Percentiles rank a stretch among this genome's conserved stretches.
Conservation (phyloP, 441 rosid species). For the Biscutella auriculata region DNA sequence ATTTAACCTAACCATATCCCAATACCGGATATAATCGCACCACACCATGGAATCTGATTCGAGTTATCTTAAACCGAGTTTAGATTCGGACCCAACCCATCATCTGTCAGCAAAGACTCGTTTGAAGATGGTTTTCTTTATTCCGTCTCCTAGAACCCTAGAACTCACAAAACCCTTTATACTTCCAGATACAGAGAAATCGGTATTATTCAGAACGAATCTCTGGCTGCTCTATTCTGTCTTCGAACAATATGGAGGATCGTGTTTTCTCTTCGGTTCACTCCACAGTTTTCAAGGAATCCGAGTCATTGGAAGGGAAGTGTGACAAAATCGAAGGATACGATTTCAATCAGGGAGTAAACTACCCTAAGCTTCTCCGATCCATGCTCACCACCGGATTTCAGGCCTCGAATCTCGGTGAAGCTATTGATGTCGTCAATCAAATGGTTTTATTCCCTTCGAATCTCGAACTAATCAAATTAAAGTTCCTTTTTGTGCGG, state of each 20-base stretch:
- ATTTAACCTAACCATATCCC: not conserved
- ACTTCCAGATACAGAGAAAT: not conserved
- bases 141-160: slow-evolving; percentile 11
- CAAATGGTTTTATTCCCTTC: slow-evolving; percentile 41
- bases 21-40: not conserved
- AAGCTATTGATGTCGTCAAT: slow-evolving; percentile 62
- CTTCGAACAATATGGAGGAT: slow-evolving; percentile 8
- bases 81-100: slow-evolving; percentile 6
- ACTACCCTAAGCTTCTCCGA: slow-evolving; percentile 50
- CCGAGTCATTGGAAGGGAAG: slow-evolving; percentile 62
- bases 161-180: slow-evolving; percentile 2
- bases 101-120: slow-evolving; percentile 2
- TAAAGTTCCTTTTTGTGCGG: not conserved
- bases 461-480: not conserved
- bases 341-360: slow-evolving; percentile 69
- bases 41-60: not conserved
- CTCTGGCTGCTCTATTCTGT: not conserved
- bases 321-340: slow-evolving; percentile 61
- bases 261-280: slow-evolving; percentile 40
- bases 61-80: not conserved
- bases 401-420: slow-evolving; percentile 86
- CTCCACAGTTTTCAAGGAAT: slow-evolving; percentile 72
- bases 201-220: not conserved
- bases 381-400: slow-evolving; percentile 76
- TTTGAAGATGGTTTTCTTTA: not conserved